Evolutionary conservation across 1,284 basidiomycete genomes (phyloP).

Genomic region (Puccinia horiana): DNA sequence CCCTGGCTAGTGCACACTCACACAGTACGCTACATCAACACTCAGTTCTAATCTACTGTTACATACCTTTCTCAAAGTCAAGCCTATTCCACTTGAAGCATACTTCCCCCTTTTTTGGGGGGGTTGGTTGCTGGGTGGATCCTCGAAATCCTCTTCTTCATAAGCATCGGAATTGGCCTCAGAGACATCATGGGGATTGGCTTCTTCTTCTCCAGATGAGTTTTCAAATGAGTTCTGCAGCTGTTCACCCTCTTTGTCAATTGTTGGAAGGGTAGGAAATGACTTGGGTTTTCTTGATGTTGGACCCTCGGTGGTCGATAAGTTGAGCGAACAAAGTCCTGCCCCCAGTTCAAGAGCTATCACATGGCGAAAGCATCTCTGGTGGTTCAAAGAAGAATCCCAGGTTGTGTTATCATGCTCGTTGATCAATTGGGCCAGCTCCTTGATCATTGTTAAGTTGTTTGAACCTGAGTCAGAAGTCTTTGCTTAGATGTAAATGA

Average conservation of each 20-base stretch:
- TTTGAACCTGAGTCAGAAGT: background rate
- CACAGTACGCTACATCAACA: no score
- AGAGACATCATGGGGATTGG: background rate
- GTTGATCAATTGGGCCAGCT: no score
- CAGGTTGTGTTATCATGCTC: background rate
- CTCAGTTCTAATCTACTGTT: background rate
- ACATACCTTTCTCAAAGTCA: background rate
- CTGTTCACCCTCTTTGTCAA: background rate
- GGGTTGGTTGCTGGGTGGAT: no score
- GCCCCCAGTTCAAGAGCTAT: no score
- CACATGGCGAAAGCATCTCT: background rate
- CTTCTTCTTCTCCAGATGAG: background rate
- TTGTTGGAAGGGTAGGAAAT: background rate
- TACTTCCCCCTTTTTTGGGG: background rate
- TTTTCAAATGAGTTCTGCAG: background rate
- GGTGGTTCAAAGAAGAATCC: background rate
- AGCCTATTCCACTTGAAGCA: background rate
- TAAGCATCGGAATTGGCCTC: background rate
- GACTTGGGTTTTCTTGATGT: background rate
- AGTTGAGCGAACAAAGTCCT: background rate
- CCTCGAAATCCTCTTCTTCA: background rate
- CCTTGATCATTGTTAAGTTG: conserved; percentile 10
- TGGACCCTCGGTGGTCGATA: background rate
- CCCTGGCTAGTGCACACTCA: no score
- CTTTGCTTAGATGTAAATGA: background rate